Evolutionary conservation across 2,329 filamentous ascomycete species (phyloP), one percentile per base, ranked within the genome.

Genomic region (Exophiala oligosperma): DNA sequence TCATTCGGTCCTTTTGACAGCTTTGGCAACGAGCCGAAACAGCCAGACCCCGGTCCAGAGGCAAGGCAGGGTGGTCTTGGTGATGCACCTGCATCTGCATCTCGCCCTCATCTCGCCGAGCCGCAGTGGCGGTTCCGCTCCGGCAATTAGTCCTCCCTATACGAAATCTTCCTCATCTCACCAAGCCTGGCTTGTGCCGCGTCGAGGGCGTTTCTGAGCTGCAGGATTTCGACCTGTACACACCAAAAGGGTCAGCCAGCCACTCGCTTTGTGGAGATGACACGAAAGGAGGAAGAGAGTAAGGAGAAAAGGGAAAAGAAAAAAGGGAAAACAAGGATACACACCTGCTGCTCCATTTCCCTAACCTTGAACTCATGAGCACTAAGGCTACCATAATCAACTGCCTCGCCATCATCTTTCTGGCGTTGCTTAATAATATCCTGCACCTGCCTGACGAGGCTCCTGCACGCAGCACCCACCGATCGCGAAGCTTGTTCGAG

Each of bases 301-400:
- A 17, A 17, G 46, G 56, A 40, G 37, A 4, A 58, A 40, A 41
- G 46, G 37, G 44, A 53, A 57, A 21, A 29, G 51, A 37, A 32
- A 47, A 12, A 28, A 21, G 11, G 14, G 24, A 52, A 52, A 28
- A 4, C 26, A 2, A 9, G 2, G 46, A 14, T 12, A 81, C 83
- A 69, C 81, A 96, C 92, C 90, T 99, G 94, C 73, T 99, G 94
- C 79, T 99, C 94, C 94, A 99, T 99, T 79, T 99, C 92, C 68
- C 89, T 84, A 52, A 97, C 92, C 83, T 99, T 99, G 81, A 99
- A 97, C 78, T 99, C 94, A 75, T 97, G 93, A 32, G 89, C 86
- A 62, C 90, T 92, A 48, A 99, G 79, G 77, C 92, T 90, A 44
- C 83, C 81, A 75, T 97, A 99, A 74, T 99, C 94, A 23, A 95